Evolutionary conservation across 1,139 yeast genomes (phyloP), one percentile per base, ranked within the genome.

Genomic region (Suhomyces terraborum): DNA sequence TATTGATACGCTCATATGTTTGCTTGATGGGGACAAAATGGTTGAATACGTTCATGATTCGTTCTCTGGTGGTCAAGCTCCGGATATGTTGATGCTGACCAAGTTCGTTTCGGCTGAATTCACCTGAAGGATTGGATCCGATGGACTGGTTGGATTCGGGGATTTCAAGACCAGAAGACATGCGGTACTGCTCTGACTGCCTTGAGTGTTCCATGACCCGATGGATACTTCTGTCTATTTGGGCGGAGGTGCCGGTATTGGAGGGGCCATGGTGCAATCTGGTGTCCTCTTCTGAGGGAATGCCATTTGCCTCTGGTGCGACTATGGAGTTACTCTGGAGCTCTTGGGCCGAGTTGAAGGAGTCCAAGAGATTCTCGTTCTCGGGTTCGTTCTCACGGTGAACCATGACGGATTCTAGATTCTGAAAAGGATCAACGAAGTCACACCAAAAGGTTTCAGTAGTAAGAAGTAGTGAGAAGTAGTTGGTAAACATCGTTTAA

Each of bases 1-100:
- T 73, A 47, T 63, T 65, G 33, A 73, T 61, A 32, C 77, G 52
- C 42, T 73, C 76, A 47, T 73, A 73, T 3, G 78, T 73, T 47
- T 69, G 75, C 43, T 58, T 66, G 33, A 73, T 57, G 5, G 77
- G 76, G 4, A 72, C 51, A 8, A 71, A 50, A 41, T 61, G 66
- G 43, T 64, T 55, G 16, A 69, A 50, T 6, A 67, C 69, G 42
- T 66, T 62, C 43, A 61, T 45, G 24, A 67, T 54, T 24, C 76
- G 52, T 44, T 64, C 65, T 19, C 59, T 53, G 3, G 66, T 53
- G 6, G 70, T 58, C 18, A 53, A 48, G 12, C 42, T 35, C 9
- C 53, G 48, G 10, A 48, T 36, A 9, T 35, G 33, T 7, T 7
- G 34, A 45, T 62, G 67, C 48, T 45, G 53, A 35, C 62, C 68